Base-by-base conservation (phyloP, 1,139 yeast species). In the Magnusiomyces ingens region DNA sequence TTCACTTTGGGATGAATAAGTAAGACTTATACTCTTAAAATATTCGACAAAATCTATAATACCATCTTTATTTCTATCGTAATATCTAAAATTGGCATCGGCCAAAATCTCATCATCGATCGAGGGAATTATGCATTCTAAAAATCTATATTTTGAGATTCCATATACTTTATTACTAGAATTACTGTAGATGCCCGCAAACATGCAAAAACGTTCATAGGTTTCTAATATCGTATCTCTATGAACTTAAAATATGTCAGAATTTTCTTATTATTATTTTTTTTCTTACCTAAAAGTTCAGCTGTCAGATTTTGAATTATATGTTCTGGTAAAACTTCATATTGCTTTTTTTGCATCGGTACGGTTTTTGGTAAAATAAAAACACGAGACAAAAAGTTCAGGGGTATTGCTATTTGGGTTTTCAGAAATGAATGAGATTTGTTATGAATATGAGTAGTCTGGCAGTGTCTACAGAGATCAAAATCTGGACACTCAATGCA, bases 401-500 rank as follows among this genome's bases (percentile, higher is more conserved):
- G 53, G 21, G 71, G 70, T 11, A 67, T 59, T 3, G 71, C 69
- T 4, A 61, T 57, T 38, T 58, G 54, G 36, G 67, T 62, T 50
- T 60, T 61, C 50, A 61, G 47, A 26, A 64, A 57, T 18, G 61
- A 50, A 53, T 67, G 71, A 10, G 50, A 52, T 11, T 52, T 55
- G 35, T 60, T 55, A 52, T 67, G 71, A 2, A 59, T 44, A 11
- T 55, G 55, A 2, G 58, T 52, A 1, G 57, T 48, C 51, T 66
- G 68, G 55, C 71, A 67, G 12, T 50, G 54, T 45, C 62, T 63
- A 51, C 71, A 68, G 29, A 68, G 51, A 52, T 68, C 71, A 40
- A 62, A 62, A 51, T 68, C 71, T 2, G 57, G 64, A 53, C 71
- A 68, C 42, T 66, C 64, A 8, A 62, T 57, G 52, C 71, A 68